Evolutionary conservation across 306 rosid species (phyloP), one percentile per base, ranked within the genome.

Genomic region (Cucurbita maxima): DNA sequence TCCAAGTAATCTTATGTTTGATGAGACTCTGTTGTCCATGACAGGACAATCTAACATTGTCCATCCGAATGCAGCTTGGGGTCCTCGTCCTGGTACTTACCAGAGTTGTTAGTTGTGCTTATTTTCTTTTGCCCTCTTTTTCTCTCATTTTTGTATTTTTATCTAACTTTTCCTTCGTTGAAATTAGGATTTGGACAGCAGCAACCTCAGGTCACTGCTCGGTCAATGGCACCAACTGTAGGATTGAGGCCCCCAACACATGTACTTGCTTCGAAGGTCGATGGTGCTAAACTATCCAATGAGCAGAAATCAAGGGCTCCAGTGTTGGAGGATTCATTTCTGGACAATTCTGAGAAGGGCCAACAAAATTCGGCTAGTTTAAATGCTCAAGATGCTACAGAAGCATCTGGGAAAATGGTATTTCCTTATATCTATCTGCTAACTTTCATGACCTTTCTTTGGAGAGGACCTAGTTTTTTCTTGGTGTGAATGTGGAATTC

Each of bases 21-120:
- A 93, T 36, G 96, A 88, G 82, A 86, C 94, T 47, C 80, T 90
- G 76, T 25, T 87, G 79, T 88, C 96, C 38, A 84, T 93, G 97
- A 87, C 81, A 1, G 96, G 96, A 78, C 98, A 86, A 79, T 89
- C 87, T 54, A 90, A 86, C 80, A 55, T 44, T 43, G 14, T 83
- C 48, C 72, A 81, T 75, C 92, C 86, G 78, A 86, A 85, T 85
- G 83, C 95, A 73, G 82, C 86, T 81, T 94, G 94, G 96, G 83
- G 89, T 66, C 63, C 81, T 4, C 52, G 79, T 72, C 88, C 87
- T 76, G 96, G 88, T 90, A 81, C 56, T 55, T 59, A 75, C 36
- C 18, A 38, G 55, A 61, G 66, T 55, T 57, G 62, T 22, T 37
- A 61, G 22, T 76, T 78, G 52, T 15, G 66, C 75, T 78, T 38